Base-by-base conservation (phyloP, 495 filamentous ascomycete genomes). In the Talaromyces borbonicus region DNA sequence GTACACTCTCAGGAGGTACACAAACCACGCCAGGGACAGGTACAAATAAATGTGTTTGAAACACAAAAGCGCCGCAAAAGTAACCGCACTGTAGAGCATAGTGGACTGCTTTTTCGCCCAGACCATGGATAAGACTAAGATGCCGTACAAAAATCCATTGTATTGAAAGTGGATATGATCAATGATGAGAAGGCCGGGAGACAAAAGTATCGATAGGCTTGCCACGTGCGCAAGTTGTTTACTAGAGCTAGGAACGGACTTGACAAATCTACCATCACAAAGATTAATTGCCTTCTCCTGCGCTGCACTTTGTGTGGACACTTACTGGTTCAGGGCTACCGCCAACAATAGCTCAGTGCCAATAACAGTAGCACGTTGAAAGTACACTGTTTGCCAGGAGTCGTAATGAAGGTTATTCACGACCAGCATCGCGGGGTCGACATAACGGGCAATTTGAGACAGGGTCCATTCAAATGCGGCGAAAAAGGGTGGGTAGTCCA, bases 91-190 rank as follows among this genome's bases (percentile, higher is more conserved):
- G 35, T 66, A 62, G 7, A 97, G 79, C 9, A 90, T 69, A 0
- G 83, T 85, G 3, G 85, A 85, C 49, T 75, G 78, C 43, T 84
- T 81, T 29, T 87, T 81, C 2, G 86, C 87, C 46, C 89, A 62
- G 0, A 93, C 84, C 22, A 98, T 70, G 0, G 90, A 96, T 25
- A 89, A 67, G 18, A 96, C 75, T 30, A 98, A 64, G 26, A 97
- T 66, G 12, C 92, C 92, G 56, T 95, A 97, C 58, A 98, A 75
- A 65, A 89, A 89, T 42, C 92, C 92, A 64, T 98, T 98, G 69
- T 98, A 97, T 66, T 98, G 92, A 65, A 98, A 98, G 60, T 98
- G 92, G 50, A 98, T 93, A 59, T 98, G 92, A 57, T 98, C 92
- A 61, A 98, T 96, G 56, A 98, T 94, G 37, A 98, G 71, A 8